Base-by-base conservation (phyloP, 495 filamentous ascomycete genomes). In the Aspergillus steynii region DNA sequence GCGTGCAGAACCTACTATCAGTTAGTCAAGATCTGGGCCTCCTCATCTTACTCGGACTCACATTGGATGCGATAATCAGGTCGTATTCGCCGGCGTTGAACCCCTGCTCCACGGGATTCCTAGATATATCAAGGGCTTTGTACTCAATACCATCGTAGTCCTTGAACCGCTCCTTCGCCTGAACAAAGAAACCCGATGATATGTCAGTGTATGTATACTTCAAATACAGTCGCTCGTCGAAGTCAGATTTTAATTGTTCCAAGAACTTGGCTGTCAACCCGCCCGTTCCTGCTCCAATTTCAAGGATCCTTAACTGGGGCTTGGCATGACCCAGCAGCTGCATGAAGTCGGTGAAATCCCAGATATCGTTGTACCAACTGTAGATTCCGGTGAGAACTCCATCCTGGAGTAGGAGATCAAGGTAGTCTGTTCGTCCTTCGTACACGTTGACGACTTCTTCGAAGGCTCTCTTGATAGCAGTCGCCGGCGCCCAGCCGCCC, bases 231-330 rank as follows among this genome's bases (percentile, higher is more conserved):
- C 54, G 57, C 7, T 55, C 59, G 14, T 15, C 29, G 29, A 15
- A 29, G 9, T 46, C 15, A 29, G 65, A 28, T n/a, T 58, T 46
- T 14, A 68, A 53, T 0, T 60, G 46, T n/a, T 59, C 67, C 4
- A 75, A 67, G 2, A 79, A 29, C 42, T 79, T 77, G 8, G 48
- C 60, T 2, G 80, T 76, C 29, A 53, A 59, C 1, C 75, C 71
- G 0, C 77, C 80, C 1, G 79, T 80, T 2, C 79, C 80, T 1
- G 78, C 75, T 0, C 82, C 81, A 32, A 85, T 74, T 56, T 83
- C 82, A 2, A 83, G 64, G 12, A 84, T 71, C 0, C 72, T 68
- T 27, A 81, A 58, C 7, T 56, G 63, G 0, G 81, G 79, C 32
- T 75, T 79, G 56, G 7, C 68, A 59, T 82, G 73, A 5, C 65